Percentiles rank a stretch among this genome's conserved stretches.
These are phyloP conservation scores for Ceratobasidium sp. DNA, from an alignment of 1,284 basidiomycete species.

Conservation along the genomic window DNA sequence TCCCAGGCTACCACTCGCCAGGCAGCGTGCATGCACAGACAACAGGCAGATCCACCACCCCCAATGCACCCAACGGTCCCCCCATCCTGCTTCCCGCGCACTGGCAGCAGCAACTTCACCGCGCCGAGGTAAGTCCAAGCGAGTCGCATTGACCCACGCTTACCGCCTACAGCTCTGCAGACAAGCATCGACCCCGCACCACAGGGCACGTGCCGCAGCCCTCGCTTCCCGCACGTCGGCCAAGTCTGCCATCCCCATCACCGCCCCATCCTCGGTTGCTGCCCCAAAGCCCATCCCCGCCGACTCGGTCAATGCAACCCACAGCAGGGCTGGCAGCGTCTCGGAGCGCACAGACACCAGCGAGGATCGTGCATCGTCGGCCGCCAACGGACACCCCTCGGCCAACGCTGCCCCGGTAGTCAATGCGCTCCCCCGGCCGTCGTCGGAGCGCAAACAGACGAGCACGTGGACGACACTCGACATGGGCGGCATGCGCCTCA, in stretches of 20 bases:
- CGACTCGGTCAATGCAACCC: constrained; percentile 49
- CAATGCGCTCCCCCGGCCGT: constrained; percentile 56
- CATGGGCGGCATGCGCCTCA: constrained; percentile 94
- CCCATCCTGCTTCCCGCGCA: constrained; percentile 38
- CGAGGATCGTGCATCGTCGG: constrained; percentile 48
- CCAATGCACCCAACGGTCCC: constrained; percentile 57
- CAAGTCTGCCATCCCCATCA: constrained; percentile 82
- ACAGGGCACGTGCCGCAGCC: constrained; percentile 77
- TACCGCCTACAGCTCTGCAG: constrained; percentile 65
- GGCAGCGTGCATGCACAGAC: constrained; percentile 49
- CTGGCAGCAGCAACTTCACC: constrained; percentile 48
- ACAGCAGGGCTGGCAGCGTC: constrained; percentile 47
- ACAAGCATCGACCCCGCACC: constrained; percentile 75
- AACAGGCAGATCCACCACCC: constrained; percentile 60
- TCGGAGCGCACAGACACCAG: constrained; percentile 44
- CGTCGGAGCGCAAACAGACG: constrained; percentile 63
- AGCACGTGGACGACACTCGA: constrained; percentile 92
- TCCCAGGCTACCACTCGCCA: constrained; percentile 50
- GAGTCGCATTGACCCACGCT: background rate
- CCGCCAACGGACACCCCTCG: constrained; percentile 64
- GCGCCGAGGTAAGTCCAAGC: constrained; percentile 42
- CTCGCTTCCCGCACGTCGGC: constrained; percentile 78
- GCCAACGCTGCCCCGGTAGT: constrained; percentile 70
- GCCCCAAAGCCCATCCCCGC: constrained; percentile 54
- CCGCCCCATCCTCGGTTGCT: constrained; percentile 68